Percentiles rank a stretch among this genome's conserved stretches.
These are phyloP conservation scores for Scheffersomyces ergatensis DNA, from an alignment of 805 yeast species.

Conservation along the genomic window DNA sequence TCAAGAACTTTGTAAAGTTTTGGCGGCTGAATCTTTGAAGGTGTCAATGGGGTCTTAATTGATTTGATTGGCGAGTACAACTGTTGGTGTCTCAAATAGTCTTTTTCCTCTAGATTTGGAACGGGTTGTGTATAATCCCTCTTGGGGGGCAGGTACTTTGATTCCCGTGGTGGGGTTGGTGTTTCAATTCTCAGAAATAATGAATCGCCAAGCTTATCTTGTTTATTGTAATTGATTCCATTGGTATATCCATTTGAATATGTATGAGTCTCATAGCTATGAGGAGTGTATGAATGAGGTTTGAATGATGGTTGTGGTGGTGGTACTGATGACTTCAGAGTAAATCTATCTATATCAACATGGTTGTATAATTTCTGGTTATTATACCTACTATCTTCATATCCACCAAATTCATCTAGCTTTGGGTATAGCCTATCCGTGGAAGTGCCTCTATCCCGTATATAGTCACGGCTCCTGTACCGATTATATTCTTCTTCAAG, in stretches of 20 bases:
- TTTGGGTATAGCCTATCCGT: background rate
- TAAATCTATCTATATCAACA: background rate
- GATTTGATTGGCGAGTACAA: background rate
- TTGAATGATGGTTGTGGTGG: background rate
- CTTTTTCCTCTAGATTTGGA: no score
- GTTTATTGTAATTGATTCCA: no score
- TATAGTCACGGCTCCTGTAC: background rate
- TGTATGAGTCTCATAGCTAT: no score
- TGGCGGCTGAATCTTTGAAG: slow-evolving; percentile 7
- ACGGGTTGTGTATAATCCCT: no score
- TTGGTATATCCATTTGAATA: no score
- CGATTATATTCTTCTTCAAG: background rate
- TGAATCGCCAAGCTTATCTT: no score
- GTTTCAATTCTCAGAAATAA: no score
- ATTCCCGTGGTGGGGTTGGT: no score
- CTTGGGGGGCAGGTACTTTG: no score
- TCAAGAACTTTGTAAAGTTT: slow-evolving; percentile 10
- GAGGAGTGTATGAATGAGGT: background rate
- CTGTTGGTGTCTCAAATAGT: background rate
- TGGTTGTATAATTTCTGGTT: background rate
- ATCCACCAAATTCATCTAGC: background rate
- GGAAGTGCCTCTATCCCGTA: background rate
- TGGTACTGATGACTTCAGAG: background rate
- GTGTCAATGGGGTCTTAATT: slow-evolving; percentile 4
- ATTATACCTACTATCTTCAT: background rate